Base-by-base conservation (phyloP, 352 stramenopile species). In the Phytophthora boehmeriae region DNA sequence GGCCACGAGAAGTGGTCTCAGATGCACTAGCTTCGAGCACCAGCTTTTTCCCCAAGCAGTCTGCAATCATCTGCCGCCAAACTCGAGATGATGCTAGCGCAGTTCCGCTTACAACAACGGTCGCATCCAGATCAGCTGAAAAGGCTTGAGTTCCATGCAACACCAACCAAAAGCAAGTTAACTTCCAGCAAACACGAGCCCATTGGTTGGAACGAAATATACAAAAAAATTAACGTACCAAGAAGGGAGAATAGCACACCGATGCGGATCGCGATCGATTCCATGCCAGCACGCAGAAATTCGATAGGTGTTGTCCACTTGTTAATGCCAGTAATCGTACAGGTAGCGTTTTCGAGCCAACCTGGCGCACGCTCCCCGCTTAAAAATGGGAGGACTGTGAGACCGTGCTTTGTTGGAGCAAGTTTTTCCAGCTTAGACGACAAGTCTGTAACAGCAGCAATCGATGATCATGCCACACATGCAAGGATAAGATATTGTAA, bases 351-450 rank as follows among this genome's bases (percentile, higher is more conserved):
- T 27, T 89, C 88, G 45, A 91, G 73, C 91, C 90, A 98, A 0
- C 93, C 96, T 13, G 93, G 96, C n/a, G 92, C 90, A 36, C 96
- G 82, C 69, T 98, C 96, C 13, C 87, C 96, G 43, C 91, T 96
- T 14, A 98, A 57, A 64, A 98, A 98, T 4, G 96, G 96, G 55
- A 98, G 73, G 47, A 98, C 71, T 13, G 75, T 88, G n/a, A 98
- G 66, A 11, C 71, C 73, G 53, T 97, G 90, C 47, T 75, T 62
- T 1, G 66, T 80, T 0, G 89, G 83, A 22, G 54, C 49, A n/a
- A 90, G 49, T 22, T 85, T 76, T 16, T 84, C 70, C 16, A 89
- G 50, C 8, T 86, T 61, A 66, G 35, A 53, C 5, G 35, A 32
- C 36, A 64, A 20, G 22, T 74, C 56, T 71, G 20, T 42, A 35